Conservation (phyloP, 352 stramenopile species). For the Pythium brachiatum region DNA sequence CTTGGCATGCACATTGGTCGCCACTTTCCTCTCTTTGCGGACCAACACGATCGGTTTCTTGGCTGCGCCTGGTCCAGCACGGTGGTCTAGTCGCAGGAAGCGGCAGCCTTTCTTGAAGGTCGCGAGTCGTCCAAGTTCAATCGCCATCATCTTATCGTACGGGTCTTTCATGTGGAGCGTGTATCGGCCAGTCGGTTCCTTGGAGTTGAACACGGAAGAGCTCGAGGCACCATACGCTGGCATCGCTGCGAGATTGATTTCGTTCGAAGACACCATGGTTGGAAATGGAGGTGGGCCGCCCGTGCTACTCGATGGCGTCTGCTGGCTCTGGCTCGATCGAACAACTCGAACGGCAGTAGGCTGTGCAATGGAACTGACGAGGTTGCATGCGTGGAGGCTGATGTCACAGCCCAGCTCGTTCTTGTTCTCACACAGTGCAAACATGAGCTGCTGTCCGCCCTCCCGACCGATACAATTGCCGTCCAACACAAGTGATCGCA, state of each 20-base stretch:
- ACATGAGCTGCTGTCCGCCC: conserved; percentile 65
- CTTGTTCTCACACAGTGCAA: conserved; percentile 59
- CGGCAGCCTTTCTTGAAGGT: conserved; percentile 69
- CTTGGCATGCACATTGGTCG: conserved; percentile 12
- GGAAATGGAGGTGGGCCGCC: not conserved
- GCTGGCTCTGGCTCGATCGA: not conserved
- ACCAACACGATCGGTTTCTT: conserved; percentile 47
- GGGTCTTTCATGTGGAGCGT: conserved; percentile 57
- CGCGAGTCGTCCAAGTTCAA: conserved; percentile 71
- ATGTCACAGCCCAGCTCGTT: conserved; percentile 52
- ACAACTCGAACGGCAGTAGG: not conserved
- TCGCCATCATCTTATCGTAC: conserved; percentile 79
- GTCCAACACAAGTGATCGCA: conserved; percentile 65
- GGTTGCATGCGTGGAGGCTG: conserved; percentile 61
- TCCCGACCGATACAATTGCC: conserved; percentile 74
- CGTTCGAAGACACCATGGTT: not conserved
- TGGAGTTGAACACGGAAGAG: conserved; percentile 56
- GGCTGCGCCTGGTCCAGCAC: conserved; percentile 9
- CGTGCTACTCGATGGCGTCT: not conserved
- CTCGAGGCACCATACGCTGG: conserved; percentile 43
- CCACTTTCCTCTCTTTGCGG: conserved; percentile 39
- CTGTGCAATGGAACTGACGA: conserved; percentile 21
- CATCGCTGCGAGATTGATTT: conserved; percentile 36
- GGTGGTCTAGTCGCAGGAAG: conserved; percentile 66
- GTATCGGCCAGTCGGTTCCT: conserved; percentile 72